These are phyloP conservation scores for Plasmodium malariae DNA, from an alignment of 169 alveolate species.

Conservation along the genomic window DNA sequence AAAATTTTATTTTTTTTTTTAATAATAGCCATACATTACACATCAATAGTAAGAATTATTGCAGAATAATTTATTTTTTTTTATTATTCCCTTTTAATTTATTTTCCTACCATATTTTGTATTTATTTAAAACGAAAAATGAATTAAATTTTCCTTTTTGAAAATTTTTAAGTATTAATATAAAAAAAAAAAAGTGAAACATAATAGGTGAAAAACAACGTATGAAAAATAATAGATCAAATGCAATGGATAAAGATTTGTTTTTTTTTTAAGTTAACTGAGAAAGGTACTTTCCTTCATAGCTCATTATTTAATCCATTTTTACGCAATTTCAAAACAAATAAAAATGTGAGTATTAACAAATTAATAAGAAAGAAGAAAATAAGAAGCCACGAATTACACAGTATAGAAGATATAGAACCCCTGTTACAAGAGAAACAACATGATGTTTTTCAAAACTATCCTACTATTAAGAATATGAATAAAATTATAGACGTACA, in stretches of 20 bases:
- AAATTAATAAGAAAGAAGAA: constrained; percentile 62
- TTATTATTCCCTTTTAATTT: too few relatives aligned
- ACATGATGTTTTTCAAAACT: constrained; percentile 56
- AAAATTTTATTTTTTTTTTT: too few relatives aligned
- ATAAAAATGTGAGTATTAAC: constrained; percentile 27
- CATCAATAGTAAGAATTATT: too few relatives aligned
- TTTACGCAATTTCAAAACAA: constrained; percentile 50
- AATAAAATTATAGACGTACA: constrained; percentile 54
- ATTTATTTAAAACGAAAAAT: neutral
- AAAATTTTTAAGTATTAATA: neutral
- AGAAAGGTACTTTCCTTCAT: constrained; percentile 3
- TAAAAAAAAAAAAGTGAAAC: constrained; percentile 12
- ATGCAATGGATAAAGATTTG: neutral
- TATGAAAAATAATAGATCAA: neutral
- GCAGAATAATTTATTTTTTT: too few relatives aligned
- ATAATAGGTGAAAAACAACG: neutral
- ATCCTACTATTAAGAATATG: constrained; percentile 64
- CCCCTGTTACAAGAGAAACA: constrained; percentile 59
- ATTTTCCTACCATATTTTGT: too few relatives aligned
- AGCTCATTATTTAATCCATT: neutral
- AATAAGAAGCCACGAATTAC: constrained; percentile 52
- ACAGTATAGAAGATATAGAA: constrained; percentile 75
- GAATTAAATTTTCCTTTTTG: neutral
- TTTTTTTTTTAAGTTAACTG: constrained; percentile 28
- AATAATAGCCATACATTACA: too few relatives aligned